Evolutionary conservation across 2,329 filamentous ascomycete species (phyloP).

Genomic region (Colletotrichum noveboracense): DNA sequence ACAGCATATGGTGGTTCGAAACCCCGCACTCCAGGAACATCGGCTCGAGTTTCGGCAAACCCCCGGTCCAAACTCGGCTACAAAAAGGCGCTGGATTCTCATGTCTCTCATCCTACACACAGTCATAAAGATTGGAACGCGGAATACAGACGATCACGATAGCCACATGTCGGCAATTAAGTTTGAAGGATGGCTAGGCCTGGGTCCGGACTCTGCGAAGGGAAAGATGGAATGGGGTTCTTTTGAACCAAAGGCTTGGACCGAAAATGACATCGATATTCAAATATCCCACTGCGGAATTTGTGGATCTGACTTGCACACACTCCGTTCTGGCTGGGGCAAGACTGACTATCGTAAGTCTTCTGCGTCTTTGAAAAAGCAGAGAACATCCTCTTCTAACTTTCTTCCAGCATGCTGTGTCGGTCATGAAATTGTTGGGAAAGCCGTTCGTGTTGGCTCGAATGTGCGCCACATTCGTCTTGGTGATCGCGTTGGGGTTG

Average conservation of each 20-base stretch:
- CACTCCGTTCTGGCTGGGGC: constrained; percentile 59
- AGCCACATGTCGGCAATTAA: constrained; percentile 39
- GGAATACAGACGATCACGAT: constrained; percentile 16
- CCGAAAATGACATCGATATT: constrained; percentile 70
- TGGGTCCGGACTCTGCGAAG: constrained; percentile 41
- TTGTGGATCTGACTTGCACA: constrained; percentile 67
- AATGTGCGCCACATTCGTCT: constrained; percentile 54
- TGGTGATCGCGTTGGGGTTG: constrained; percentile 68
- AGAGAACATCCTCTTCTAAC: background rate
- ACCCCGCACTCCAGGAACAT: background rate
- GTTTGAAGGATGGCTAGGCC: constrained; percentile 57
- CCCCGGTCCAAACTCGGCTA: background rate
- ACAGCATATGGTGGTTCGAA: background rate
- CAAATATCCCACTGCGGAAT: constrained; percentile 70
- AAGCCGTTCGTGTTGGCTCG: constrained; percentile 56
- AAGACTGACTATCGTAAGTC: constrained; percentile 41
- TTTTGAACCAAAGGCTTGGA: constrained; percentile 67
- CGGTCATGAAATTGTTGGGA: constrained; percentile 70
- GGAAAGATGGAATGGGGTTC: constrained; percentile 61
- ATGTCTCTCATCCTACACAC: background rate
- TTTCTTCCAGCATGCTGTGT: constrained; percentile 50
- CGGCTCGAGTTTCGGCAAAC: background rate
- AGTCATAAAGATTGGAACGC: background rate
- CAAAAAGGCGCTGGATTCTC: background rate
- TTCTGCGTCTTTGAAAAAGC: background rate